These are phyloP conservation scores for Suillus luteus DNA, from an alignment of 768 basidiomycete species.

Conservation along the genomic window DNA sequence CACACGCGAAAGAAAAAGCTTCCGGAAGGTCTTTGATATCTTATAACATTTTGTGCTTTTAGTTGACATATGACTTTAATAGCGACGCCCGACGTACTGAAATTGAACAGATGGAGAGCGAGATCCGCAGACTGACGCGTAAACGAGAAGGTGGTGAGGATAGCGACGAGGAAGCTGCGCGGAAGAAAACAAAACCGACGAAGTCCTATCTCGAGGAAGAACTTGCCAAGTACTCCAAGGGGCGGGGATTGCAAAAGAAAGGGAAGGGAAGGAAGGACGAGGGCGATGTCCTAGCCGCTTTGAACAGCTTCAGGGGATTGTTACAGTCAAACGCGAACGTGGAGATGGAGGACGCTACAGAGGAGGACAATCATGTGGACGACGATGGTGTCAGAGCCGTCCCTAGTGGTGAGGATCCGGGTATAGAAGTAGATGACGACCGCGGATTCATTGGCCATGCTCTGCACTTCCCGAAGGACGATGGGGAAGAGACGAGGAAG, in stretches of 20 bases:
- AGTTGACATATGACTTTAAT: slow-evolving; percentile 10
- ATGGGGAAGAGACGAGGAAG: slow-evolving; percentile 71
- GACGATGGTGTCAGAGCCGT: slow-evolving; percentile 17
- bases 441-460: slow-evolving; percentile 72
- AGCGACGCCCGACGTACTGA: slow-evolving; percentile 71
- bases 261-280: slow-evolving; percentile 69
- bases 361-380: slow-evolving; percentile 20
- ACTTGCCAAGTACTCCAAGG: slow-evolving; percentile 76
- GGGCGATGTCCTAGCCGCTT: slow-evolving; percentile 63
- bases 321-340: slow-evolving; percentile 49
- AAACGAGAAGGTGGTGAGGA: slow-evolving; percentile 55
- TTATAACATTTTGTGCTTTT: background rate
- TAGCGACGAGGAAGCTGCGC: slow-evolving; percentile 63
- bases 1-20: slow-evolving; percentile 71
- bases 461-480: slow-evolving; percentile 77
- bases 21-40: slow-evolving; percentile 52
- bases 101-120: slow-evolving; percentile 86
- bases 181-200: slow-evolving; percentile 55
- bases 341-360: slow-evolving; percentile 27
- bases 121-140: slow-evolving; percentile 77
- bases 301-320: slow-evolving; percentile 73
- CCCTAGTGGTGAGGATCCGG: slow-evolving; percentile 43
- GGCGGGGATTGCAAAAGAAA: slow-evolving; percentile 57
- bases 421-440: slow-evolving; percentile 79
- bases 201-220: slow-evolving; percentile 81